Evolutionary conservation across 306 rosid genomes (phyloP).

Genomic region (Inga laurina): DNA sequence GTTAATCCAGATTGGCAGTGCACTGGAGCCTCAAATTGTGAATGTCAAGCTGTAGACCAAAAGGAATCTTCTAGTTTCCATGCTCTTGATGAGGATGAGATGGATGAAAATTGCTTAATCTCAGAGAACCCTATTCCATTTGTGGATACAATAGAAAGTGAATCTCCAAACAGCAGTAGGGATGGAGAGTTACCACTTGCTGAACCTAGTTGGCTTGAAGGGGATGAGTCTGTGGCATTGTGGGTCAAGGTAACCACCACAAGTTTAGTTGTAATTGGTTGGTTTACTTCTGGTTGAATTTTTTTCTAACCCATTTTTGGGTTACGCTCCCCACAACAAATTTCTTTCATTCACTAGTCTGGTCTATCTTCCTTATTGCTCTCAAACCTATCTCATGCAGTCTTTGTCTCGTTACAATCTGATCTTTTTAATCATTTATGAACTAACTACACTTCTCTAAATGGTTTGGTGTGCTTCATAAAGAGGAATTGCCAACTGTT

Average conservation of each 20-base stretch:
- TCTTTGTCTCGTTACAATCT: neutral
- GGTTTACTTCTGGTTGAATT: constrained; percentile 7
- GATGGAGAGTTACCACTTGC: constrained; percentile 69
- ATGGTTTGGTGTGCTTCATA: constrained; percentile 26
- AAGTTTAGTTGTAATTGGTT: constrained; percentile 22
- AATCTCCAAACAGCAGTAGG: constrained; percentile 57
- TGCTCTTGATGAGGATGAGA: constrained; percentile 56
- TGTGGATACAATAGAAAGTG: constrained; percentile 62
- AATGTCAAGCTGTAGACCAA: constrained; percentile 52
- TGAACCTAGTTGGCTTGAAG: constrained; percentile 85
- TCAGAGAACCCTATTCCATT: constrained; percentile 57
- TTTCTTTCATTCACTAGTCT: constrained; percentile 7
- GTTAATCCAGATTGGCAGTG: constrained; percentile 50
- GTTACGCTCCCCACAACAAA: constrained; percentile 2
- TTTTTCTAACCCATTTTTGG: constrained; percentile 10
- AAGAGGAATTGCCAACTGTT: neutral
- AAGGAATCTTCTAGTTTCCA: constrained; percentile 51
- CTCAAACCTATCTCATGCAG: neutral
- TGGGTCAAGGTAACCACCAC: constrained; percentile 86
- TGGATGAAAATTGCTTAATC: constrained; percentile 48
- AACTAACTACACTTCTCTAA: constrained; percentile 3
- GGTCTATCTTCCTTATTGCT: constrained; percentile 14
- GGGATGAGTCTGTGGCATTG: constrained; percentile 83
- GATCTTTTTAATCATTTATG: neutral
- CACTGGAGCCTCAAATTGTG: constrained; percentile 54